phyloP scores from a whole-genome alignment of 768 basidiomycete genomes.

The Boletus barrowsii region DNA sequence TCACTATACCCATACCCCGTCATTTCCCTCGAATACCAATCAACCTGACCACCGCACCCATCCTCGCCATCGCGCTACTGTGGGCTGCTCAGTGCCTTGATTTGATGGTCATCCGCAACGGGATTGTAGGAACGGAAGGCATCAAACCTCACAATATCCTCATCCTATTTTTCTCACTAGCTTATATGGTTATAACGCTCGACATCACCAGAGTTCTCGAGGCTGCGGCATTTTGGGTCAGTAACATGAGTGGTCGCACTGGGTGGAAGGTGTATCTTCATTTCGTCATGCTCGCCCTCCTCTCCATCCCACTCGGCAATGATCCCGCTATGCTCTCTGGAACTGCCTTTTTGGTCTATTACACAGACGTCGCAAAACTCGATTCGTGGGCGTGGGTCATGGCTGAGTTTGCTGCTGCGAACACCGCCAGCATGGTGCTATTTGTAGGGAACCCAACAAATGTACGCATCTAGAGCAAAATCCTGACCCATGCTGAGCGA shows the following conservation, averaged over 20 bases:
- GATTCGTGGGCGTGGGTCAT: too few species aligned
- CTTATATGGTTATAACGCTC: slow-evolving; percentile 90
- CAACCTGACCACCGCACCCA: slow-evolving; percentile 54
- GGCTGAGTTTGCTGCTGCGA: too few species aligned
- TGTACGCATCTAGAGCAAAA: slow-evolving; percentile 19
- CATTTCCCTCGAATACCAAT: slow-evolving; percentile 36
- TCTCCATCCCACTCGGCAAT: slow-evolving; percentile 40
- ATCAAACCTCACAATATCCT: too few species aligned
- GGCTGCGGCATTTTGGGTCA: slow-evolving; percentile 86
- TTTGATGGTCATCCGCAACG: too few species aligned
- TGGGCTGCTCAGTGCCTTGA: slow-evolving; percentile 51
- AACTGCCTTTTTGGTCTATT: too few species aligned
- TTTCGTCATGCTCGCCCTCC: slow-evolving; percentile 73
- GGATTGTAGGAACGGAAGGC: too few species aligned
- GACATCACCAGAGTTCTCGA: slow-evolving; percentile 87
- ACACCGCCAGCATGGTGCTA: too few species aligned
- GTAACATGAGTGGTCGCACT: slow-evolving; percentile 69
- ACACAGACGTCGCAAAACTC: too few species aligned
- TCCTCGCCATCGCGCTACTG: slow-evolving; percentile 47
- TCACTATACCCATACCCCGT: slow-evolving; percentile 38
- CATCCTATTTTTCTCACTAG: slow-evolving; percentile 80
- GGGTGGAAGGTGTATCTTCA: slow-evolving; percentile 71
- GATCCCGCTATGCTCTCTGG: too few species aligned
- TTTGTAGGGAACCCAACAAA: too few species aligned
- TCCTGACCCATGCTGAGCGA: background rate